Base-by-base conservation (phyloP, 768 basidiomycete genomes). In the Auriculariales sp. region DNA sequence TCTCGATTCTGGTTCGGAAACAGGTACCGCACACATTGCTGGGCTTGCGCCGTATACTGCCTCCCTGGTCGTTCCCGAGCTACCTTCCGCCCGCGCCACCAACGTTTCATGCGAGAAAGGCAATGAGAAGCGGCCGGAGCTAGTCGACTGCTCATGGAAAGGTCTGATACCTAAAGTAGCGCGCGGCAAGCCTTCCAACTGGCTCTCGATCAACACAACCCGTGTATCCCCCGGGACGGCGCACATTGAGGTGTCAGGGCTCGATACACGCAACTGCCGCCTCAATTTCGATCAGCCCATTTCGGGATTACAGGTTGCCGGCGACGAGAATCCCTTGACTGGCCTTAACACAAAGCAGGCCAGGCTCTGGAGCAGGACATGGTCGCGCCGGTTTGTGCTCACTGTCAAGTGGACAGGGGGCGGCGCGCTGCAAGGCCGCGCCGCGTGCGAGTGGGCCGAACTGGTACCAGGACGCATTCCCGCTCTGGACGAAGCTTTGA, bases 381-480 rank as follows among this genome's bases (percentile, higher is more conserved):
- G 81, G 73, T 74, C 68, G 28, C 68, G 67, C 50, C 64, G 59
- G 52, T 78, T 79, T 49, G 66, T 64, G 28, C 76, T 80, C 30
- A 68, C 73, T 50, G 64, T 81, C 15, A 67, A 71, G 24, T 79
- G 75, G 73, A 61, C 68, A 30, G 57, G 31, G 2, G 42, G 19
- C 31, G 60, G 59, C 2, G 56, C 32, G 30, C 28, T 56, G 1
- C 51, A 56, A 25, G 83, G 78, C 27, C 68, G 70, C 3, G 68
- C 78, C 19, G 74, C 72, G 15, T 82, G 80, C 53, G 73, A 75
- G 49, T 83, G 80, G 77, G 73, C 70, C n/a, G 82, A 85, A 57
- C 78, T 79, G 24, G 50, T 45, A 22, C 52, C 57, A 17, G 70
- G 62, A 28, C 72, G 67, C 63, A 82, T 86, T 17, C 83, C 83